Evolutionary conservation across 306 rosid genomes (phyloP).

Genomic region (Senna siamea): DNA sequence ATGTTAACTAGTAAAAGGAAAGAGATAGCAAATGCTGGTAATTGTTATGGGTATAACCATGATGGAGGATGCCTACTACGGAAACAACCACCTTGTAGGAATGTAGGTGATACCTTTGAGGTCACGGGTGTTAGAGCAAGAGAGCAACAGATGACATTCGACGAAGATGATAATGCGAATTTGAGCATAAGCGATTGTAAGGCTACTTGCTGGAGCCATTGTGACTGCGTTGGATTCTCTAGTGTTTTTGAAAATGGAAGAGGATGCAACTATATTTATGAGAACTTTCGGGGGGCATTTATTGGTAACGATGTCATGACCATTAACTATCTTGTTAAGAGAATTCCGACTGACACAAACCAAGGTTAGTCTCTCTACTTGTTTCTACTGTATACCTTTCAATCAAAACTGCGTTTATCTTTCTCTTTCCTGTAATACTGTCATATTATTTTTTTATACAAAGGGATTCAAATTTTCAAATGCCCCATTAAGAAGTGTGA

Average conservation of each 20-base stretch:
- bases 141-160: not conserved
- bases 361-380: not conserved
- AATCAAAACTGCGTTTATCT: too few relatives aligned
- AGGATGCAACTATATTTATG: not conserved
- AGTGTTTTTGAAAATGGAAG: not conserved
- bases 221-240: not conserved
- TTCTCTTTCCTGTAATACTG: too few relatives aligned
- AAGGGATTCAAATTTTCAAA: too few relatives aligned
- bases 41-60: slow-evolving; percentile 13
- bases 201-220: not conserved
- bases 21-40: not conserved
- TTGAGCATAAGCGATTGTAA: not conserved
- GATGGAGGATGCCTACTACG: slow-evolving; percentile 28
- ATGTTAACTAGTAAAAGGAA: not conserved
- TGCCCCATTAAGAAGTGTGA: too few relatives aligned
- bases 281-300: too few relatives aligned
- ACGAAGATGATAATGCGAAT: not conserved
- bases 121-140: not conserved
- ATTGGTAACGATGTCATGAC: not conserved
- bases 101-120: not conserved
- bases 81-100: slow-evolving; percentile 15
- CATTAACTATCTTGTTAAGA: not conserved
- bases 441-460: too few relatives aligned
- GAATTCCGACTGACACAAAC: not conserved
- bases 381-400: too few relatives aligned